Conservation (phyloP, 1,284 basidiomycete species). For the Moniliophthora roreri region DNA sequence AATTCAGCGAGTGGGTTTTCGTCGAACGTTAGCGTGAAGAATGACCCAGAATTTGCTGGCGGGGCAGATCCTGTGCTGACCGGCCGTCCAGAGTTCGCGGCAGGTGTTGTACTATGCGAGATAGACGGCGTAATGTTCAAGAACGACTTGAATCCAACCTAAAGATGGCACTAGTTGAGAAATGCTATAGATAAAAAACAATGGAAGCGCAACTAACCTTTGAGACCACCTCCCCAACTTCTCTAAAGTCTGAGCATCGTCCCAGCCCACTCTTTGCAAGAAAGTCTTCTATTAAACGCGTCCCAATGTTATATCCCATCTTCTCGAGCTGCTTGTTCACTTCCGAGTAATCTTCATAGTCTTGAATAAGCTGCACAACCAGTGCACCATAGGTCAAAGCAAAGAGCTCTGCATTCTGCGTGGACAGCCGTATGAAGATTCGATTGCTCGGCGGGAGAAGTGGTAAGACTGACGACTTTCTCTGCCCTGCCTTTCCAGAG, state of each 20-base stretch:
- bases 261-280: constrained; percentile 87
- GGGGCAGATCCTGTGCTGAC: constrained; percentile 39
- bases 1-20: constrained; percentile 98
- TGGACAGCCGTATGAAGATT: constrained; percentile 20
- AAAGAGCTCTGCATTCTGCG: constrained; percentile 94
- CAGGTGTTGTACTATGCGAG: constrained; percentile 59
- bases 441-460: neutral
- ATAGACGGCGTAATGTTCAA: constrained; percentile 90
- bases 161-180: constrained; percentile 1
- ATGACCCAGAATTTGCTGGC: constrained; percentile 43
- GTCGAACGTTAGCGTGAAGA: constrained; percentile 86
- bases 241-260: constrained; percentile 87
- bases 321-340: constrained; percentile 84
- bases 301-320: constrained; percentile 99
- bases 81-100: constrained; percentile 45
- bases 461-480: constrained; percentile 70
- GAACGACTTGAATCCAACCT: constrained; percentile 99
- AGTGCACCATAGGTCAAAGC: constrained; percentile 96
- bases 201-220: constrained; percentile 55
- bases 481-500: constrained; percentile 89
- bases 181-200: neutral
- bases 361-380: constrained; percentile 97
- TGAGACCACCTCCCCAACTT: constrained; percentile 91
- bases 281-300: constrained; percentile 95
- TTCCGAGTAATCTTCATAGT: constrained; percentile 96